Conservation (phyloP, 2,329 filamentous ascomycete species). For the Xylaria polymorpha region DNA sequence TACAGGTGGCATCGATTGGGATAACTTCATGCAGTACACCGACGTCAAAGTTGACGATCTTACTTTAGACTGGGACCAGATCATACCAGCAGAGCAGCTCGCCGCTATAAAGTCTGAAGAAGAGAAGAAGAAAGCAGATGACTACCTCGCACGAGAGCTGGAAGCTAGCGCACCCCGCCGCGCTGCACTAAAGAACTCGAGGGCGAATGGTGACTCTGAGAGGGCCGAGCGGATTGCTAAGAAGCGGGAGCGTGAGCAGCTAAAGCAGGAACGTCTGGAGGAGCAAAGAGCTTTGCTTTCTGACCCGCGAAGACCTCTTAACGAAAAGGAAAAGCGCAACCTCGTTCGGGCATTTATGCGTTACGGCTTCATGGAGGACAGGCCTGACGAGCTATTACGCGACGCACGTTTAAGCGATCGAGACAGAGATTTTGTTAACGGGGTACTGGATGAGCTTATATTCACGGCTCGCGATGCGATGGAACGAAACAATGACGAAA, state of each 20-base stretch:
- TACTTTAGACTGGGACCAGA: conserved; percentile 93
- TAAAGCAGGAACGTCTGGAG: conserved; percentile 79
- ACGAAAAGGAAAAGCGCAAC: conserved; percentile 92
- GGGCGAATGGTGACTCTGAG: conserved; percentile 65
- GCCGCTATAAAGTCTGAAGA: conserved; percentile 91
- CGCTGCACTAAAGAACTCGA: conserved; percentile 70
- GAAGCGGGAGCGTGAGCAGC: conserved; percentile 72
- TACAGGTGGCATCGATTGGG: conserved; percentile 84
- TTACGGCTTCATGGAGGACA: conserved; percentile 90
- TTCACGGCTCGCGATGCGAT: conserved; percentile 67
- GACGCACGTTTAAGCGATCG: conserved; percentile 87
- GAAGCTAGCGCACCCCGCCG: conserved; percentile 87
- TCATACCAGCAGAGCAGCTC: conserved; percentile 93
- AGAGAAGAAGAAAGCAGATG: conserved; percentile 83
- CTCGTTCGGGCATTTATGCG: conserved; percentile 91
- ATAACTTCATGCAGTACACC: conserved; percentile 97
- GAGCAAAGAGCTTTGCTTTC: conserved; percentile 77
- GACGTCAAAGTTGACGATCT: conserved; percentile 92
- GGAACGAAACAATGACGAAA: conserved; percentile 74
- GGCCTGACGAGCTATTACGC: conserved; percentile 84
- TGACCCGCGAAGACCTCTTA: conserved; percentile 90
- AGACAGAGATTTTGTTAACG: conserved; percentile 81
- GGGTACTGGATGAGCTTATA: conserved; percentile 80
- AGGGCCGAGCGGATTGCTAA: conserved; percentile 73
- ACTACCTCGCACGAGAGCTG: conserved; percentile 82